phyloP scores from a whole-genome alignment of 108 stramenopile species.

The Fragilariopsis cylindrus region DNA sequence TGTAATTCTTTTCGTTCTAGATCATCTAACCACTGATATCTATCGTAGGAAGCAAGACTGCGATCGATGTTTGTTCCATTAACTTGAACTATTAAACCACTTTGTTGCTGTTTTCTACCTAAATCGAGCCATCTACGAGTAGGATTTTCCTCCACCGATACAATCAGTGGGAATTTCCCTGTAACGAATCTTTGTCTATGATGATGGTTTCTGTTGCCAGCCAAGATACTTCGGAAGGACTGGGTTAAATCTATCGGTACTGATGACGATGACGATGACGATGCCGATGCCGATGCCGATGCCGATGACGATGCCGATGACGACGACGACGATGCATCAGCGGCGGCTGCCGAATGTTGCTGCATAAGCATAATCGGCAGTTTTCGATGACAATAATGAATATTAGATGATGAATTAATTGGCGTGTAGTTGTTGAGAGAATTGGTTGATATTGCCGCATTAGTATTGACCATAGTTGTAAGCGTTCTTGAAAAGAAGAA shows the following conservation, averaged over 20 bases:
- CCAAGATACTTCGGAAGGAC: neutral
- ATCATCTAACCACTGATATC: constrained; percentile 75
- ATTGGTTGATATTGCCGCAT: too few relatives aligned
- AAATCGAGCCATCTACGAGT: constrained; percentile 65
- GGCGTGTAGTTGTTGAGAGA: too few relatives aligned
- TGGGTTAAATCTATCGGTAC: neutral
- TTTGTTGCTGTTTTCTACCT: constrained; percentile 4
- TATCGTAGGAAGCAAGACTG: constrained; percentile 66
- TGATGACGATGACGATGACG: neutral
- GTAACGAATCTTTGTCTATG: constrained; percentile 77
- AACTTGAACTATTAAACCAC: constrained; percentile 51
- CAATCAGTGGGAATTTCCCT: constrained; percentile 66
- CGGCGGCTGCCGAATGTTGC: too few relatives aligned
- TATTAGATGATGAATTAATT: too few relatives aligned
- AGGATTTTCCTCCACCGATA: constrained; percentile 65
- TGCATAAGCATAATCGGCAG: too few relatives aligned
- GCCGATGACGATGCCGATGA: neutral
- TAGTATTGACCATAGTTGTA: too few relatives aligned
- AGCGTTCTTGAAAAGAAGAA: too few relatives aligned
- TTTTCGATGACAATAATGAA: too few relatives aligned
- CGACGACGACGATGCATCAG: neutral
- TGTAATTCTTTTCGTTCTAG: constrained; percentile 57
- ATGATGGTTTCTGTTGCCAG: neutral
- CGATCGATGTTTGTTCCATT: constrained; percentile 70
- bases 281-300: neutral